A percentile compares a stretch with the other conserved stretches of the same genome.
Evolutionary conservation across 2,329 filamentous ascomycete species (phyloP).

Genomic region (Colletotrichum noveboracense): DNA sequence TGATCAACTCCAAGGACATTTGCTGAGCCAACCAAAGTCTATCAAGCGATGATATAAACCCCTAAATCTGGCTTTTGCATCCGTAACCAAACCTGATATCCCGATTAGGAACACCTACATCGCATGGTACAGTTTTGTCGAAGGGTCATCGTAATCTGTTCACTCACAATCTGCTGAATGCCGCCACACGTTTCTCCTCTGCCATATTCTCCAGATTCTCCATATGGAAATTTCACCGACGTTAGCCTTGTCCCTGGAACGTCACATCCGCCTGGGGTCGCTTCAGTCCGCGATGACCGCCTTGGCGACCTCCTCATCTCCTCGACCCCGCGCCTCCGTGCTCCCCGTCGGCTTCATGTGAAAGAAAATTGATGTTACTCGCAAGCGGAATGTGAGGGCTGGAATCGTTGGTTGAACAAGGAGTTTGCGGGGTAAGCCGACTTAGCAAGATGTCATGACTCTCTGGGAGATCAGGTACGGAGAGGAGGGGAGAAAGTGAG

Average conservation of each 20-base stretch:
- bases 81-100: neutral
- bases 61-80: neutral
- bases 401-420: neutral
- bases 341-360: slow-evolving; percentile 9
- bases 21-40: neutral
- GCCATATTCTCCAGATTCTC: neutral
- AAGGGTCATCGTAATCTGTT: neutral
- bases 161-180: neutral
- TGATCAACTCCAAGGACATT: neutral
- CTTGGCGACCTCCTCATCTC: neutral
- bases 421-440: neutral
- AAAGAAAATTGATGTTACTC: neutral
- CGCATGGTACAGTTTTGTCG: neutral
- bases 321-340: neutral
- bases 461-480: neutral
- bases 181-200: neutral
- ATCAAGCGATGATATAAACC: neutral
- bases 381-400: neutral
- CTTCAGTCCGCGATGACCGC: slow-evolving; percentile 1
- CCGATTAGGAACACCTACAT: neutral
- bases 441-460: neutral
- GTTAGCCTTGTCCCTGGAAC: neutral
- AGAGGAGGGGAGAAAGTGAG: neutral
- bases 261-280: slow-evolving; percentile 2
- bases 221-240: slow-evolving; percentile 6